A percentile compares a stretch with the other conserved stretches of the same genome.
Evolutionary conservation across 2,329 filamentous ascomycete species (phyloP).

Genomic region (Paraphaeosphaeria sporulosa): DNA sequence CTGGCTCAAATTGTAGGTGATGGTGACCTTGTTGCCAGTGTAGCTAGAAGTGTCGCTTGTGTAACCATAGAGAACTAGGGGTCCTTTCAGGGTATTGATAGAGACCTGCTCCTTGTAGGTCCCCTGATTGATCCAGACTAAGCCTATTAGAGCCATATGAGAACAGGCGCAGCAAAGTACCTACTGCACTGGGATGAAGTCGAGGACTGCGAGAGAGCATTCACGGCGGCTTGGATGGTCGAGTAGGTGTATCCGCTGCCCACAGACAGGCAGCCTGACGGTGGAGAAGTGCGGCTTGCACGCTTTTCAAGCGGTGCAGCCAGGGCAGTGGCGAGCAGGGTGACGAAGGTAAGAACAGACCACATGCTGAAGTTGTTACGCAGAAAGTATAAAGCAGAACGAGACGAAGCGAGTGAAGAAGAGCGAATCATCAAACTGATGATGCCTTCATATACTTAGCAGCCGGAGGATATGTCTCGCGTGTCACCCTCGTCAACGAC

Average conservation of each 20-base stretch:
- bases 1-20: constrained; percentile 58
- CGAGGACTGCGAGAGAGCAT: constrained; percentile 63
- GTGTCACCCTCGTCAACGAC: background rate
- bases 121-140: constrained; percentile 66
- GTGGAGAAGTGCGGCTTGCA: constrained; percentile 54
- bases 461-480: constrained; percentile 3
- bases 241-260: constrained; percentile 53
- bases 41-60: constrained; percentile 62
- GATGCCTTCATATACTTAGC: background rate
- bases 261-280: constrained; percentile 61
- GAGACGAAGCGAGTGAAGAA: constrained; percentile 6
- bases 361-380: constrained; percentile 12
- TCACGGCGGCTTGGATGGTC: constrained; percentile 64
- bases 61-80: constrained; percentile 66
- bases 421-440: background rate
- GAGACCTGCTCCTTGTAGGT: constrained; percentile 69
- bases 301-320: constrained; percentile 34
- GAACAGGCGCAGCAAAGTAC: background rate
- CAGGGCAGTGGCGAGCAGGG: constrained; percentile 29
- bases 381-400: background rate
- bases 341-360: constrained; percentile 25
- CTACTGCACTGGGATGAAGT: constrained; percentile 58
- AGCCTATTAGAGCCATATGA: background rate
- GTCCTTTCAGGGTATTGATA: constrained; percentile 57
- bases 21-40: constrained; percentile 64